Percentiles rank a stretch among this genome's conserved stretches.
These are phyloP conservation scores for Penicillium sp. DNA, from an alignment of 2,329 filamentous ascomycete genomes.

Conservation along the genomic window DNA sequence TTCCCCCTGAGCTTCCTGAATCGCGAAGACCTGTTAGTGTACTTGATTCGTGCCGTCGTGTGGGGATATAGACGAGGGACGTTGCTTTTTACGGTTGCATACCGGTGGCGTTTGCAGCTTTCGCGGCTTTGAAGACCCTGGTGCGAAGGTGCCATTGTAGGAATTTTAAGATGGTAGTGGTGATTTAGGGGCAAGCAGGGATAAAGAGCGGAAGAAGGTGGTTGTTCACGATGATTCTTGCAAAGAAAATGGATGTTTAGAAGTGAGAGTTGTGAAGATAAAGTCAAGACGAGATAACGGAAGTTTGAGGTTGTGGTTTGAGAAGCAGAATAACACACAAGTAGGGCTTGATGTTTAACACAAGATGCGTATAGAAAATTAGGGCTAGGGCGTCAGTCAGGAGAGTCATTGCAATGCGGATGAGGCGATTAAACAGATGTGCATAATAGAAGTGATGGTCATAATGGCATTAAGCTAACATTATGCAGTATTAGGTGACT, in stretches of 20 bases:
- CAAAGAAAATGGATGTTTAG: not conserved
- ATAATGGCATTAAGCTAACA: constrained; percentile 11
- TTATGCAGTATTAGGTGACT: constrained; percentile 25
- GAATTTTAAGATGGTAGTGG: not conserved
- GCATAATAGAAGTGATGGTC: constrained; percentile 24
- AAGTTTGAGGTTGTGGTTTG: not conserved
- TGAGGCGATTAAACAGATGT: not conserved
- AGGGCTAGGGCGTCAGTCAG: not conserved
- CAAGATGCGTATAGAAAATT: not conserved
- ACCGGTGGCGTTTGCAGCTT: not conserved
- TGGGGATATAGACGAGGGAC: not conserved
- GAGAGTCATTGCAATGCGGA: not conserved
- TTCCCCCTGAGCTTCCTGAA: constrained; percentile 30
- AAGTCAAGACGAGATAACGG: not conserved
- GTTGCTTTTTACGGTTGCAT: not conserved
- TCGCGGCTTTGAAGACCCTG: not conserved
- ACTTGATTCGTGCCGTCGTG: not conserved
- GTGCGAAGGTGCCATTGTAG: not conserved
- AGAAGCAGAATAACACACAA: not conserved
- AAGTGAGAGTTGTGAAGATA: not conserved
- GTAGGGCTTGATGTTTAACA: not conserved
- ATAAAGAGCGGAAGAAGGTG: not conserved
- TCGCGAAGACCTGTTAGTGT: not conserved
- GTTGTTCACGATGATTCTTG: not conserved
- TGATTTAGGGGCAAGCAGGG: too few species aligned